Evolutionary conservation across 768 basidiomycete genomes (phyloP).

Genomic region (Leccinum ochraceum): DNA sequence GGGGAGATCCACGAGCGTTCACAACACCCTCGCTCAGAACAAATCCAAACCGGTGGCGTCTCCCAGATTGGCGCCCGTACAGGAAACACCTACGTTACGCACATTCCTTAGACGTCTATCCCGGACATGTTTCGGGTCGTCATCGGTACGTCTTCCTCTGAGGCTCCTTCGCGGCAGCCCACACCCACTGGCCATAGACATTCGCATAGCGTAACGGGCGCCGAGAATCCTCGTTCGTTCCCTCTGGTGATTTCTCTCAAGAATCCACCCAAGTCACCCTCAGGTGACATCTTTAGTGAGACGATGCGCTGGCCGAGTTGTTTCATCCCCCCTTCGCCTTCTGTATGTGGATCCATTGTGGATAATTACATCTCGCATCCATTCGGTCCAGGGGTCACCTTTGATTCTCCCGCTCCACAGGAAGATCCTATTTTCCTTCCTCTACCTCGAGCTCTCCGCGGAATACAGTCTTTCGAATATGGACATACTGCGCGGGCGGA

Average conservation of each 20-base stretch:
- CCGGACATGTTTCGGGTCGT: constrained; percentile 49
- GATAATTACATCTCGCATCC: constrained; percentile 38
- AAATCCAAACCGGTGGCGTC: constrained; percentile 46
- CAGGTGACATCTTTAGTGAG: constrained; percentile 60
- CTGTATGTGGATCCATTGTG: constrained; percentile 15
- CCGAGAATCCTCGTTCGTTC: constrained; percentile 53
- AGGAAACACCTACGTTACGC: constrained; percentile 18
- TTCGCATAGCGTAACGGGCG: constrained; percentile 77
- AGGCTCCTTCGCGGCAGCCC: constrained; percentile 32
- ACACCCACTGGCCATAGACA: constrained; percentile 57
- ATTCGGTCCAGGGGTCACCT: too few species aligned
- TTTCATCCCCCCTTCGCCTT: constrained; percentile 34
- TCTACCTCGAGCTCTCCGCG: too few species aligned
- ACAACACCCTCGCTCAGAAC: constrained; percentile 49
- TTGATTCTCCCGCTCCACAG: too few species aligned
- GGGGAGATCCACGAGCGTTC: constrained; percentile 67
- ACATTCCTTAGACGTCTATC: constrained; percentile 49
- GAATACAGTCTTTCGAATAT: too few species aligned
- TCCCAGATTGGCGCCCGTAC: constrained; percentile 27
- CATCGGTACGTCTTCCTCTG: constrained; percentile 31
- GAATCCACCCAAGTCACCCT: constrained; percentile 29
- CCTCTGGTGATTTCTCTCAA: constrained; percentile 23
- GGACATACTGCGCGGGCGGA: too few species aligned
- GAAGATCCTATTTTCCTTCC: too few species aligned
- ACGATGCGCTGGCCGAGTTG: constrained; percentile 46